Base-by-base conservation (phyloP, 2,329 filamentous ascomycete genomes). In the Paecilomyces niveus region DNA sequence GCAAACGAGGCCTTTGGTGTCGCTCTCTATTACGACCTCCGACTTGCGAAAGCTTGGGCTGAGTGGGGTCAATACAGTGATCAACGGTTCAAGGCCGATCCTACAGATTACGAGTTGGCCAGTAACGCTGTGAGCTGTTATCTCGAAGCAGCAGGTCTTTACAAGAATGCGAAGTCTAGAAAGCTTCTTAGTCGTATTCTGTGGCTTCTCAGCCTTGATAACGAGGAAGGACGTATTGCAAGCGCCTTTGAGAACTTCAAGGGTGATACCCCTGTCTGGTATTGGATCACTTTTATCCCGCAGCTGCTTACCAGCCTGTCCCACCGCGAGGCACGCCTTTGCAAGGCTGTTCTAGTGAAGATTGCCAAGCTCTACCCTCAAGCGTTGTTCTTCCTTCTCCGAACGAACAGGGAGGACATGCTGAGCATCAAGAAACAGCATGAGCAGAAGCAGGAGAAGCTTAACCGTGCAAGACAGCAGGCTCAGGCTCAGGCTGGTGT, bases 31-130 rank as follows among this genome's bases (percentile, higher is more conserved):
- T 97, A 96, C 67, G 95, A 99, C 67, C 90, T 99, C 65, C 89
- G 92, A 65, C 85, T 96, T 54, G 90, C 94, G 3, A 99, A 99
- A 76, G 94, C 94, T 2, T 99, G 94, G 94, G 93, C 94, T 15
- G 94, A 99, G 78, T 99, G 94, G 94, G 94, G 94, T 55, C 92
- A 96, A 69, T 99, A 96, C 81, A 97, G 96, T 69, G 94, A 99
- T 72, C 87, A 91, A 65, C 88, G 94, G 58, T 99, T 97, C 81
- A 97, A 96, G 77, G 89, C 92, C 57, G 89, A 96, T 63, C 89
- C 92, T 0, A 80, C 82, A 3, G 90, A 96, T 68, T 81, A 96
- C 57, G 89, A 88, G 61, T 86, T 90, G 61, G 95, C 93, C 4
- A 88, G 90, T 64, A 94, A 96, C 71, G 94, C 95, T 0, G 84